phyloP scores from a whole-genome alignment of 2,329 filamentous ascomycete species.

The Rutstroemia sp. region DNA sequence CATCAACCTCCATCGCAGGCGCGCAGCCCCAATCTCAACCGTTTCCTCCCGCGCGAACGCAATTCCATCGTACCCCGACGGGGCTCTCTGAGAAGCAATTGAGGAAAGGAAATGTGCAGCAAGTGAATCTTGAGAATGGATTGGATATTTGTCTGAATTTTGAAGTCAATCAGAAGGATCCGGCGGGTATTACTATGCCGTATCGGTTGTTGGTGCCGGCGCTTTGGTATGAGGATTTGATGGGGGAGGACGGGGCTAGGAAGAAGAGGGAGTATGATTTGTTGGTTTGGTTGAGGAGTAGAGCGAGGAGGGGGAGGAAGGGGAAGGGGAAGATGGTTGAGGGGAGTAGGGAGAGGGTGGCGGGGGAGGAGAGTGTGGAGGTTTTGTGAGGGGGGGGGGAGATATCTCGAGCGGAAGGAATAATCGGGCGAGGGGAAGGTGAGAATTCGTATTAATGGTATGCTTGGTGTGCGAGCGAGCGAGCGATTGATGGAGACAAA shows the following conservation, averaged over 20 bases:
- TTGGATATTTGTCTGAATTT: slow-evolving; percentile 85
- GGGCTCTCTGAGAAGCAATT: slow-evolving; percentile 56
- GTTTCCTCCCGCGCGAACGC: slow-evolving; percentile 2
- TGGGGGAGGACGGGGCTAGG: slow-evolving; percentile 8
- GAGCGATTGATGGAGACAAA: too few relatives aligned
- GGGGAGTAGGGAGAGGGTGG: neutral
- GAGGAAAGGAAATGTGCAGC: slow-evolving; percentile 45
- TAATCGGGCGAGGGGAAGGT: too few relatives aligned
- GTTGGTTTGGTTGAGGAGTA: slow-evolving; percentile 16
- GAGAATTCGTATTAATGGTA: too few relatives aligned
- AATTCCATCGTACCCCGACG: slow-evolving; percentile 64
- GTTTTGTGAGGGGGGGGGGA: too few relatives aligned
- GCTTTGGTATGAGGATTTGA: slow-evolving; percentile 45
- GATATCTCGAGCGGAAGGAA: too few relatives aligned
- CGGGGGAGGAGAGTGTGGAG: too few relatives aligned
- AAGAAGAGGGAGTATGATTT: slow-evolving; percentile 13
- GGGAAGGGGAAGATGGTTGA: neutral
- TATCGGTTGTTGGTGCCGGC: slow-evolving; percentile 83
- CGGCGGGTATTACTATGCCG: slow-evolving; percentile 77
- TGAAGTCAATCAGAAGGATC: slow-evolving; percentile 79
- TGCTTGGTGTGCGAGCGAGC: too few relatives aligned
- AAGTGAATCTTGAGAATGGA: slow-evolving; percentile 73
- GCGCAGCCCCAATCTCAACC: slow-evolving; percentile 12
- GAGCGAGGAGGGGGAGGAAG: too few relatives aligned
- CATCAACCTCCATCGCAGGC: slow-evolving; percentile 21